Conservation (phyloP, 2,329 filamentous ascomycete species). For the Boeremia exigua region DNA sequence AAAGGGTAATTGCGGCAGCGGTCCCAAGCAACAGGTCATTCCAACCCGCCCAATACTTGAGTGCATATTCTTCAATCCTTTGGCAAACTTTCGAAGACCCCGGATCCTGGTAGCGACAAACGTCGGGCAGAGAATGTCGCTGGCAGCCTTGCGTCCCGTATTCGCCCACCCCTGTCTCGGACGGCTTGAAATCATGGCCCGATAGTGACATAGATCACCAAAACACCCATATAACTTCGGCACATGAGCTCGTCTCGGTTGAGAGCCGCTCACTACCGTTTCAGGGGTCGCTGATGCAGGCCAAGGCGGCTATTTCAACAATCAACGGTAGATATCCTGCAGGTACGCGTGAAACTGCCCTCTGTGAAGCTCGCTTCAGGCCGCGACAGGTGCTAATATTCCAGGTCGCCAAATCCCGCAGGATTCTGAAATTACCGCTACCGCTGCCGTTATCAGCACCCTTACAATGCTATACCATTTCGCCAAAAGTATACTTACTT, state of each 20-base stretch:
- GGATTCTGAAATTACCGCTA: constrained; percentile 10
- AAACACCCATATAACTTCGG: constrained; percentile 26
- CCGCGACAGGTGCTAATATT: constrained; percentile 9
- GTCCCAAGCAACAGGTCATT: constrained; percentile 2
- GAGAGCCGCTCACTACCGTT: constrained; percentile 30
- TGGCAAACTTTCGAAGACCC: constrained; percentile 7
- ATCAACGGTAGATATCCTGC: constrained; percentile 29
- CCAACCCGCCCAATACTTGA: constrained; percentile 15
- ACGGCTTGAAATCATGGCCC: constrained; percentile 12
- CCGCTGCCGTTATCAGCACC: constrained; percentile 9
- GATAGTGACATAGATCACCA: constrained; percentile 16
- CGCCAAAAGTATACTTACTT: background rate
- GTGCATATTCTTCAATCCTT: constrained; percentile 14
- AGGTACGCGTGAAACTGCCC: constrained; percentile 33
- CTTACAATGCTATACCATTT: background rate
- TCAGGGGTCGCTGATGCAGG: constrained; percentile 19
- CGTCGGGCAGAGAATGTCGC: constrained; percentile 4
- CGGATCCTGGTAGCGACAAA: constrained; percentile 16
- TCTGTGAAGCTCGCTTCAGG: constrained; percentile 3
- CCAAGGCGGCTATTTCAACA: constrained; percentile 24
- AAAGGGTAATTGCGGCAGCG: background rate
- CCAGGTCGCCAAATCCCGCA: constrained; percentile 12
- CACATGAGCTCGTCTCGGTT: constrained; percentile 29
- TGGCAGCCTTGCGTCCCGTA: constrained; percentile 16
- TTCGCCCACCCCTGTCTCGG: constrained; percentile 14